A percentile compares a stretch with the other conserved stretches of the same genome.
Conservation (phyloP, 345 rosid genomes). For the Brassica carinata region DNA sequence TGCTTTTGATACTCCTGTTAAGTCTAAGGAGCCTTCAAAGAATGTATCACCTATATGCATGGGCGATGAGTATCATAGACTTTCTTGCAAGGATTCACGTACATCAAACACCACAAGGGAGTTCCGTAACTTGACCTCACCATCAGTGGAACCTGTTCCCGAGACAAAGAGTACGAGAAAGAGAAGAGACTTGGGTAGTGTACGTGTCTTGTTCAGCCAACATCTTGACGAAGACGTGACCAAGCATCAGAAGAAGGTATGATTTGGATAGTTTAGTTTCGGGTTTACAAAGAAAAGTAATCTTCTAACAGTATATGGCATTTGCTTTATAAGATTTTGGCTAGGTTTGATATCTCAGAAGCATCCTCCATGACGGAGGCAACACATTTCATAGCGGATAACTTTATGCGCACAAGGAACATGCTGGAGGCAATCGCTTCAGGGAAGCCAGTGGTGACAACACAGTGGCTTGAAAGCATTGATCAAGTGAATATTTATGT, state of each 20-base stretch:
- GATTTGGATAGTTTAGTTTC: slow-evolving; percentile 1
- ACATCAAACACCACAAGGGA: slow-evolving; percentile 51
- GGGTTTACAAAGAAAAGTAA: neutral
- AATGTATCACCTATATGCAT: slow-evolving; percentile 78
- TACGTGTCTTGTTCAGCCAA: slow-evolving; percentile 78
- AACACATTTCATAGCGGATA: slow-evolving; percentile 77
- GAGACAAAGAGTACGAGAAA: slow-evolving; percentile 59
- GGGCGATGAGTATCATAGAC: slow-evolving; percentile 66
- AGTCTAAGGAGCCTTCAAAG: slow-evolving; percentile 46
- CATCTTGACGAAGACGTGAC: slow-evolving; percentile 78
- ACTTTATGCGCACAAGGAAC: slow-evolving; percentile 81
- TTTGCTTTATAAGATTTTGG: slow-evolving; percentile 56
- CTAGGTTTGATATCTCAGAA: slow-evolving; percentile 59
- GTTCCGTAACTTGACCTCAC: slow-evolving; percentile 49
- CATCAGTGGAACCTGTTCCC: slow-evolving; percentile 44
- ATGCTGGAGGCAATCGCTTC: slow-evolving; percentile 87
- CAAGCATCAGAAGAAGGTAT: slow-evolving; percentile 85
- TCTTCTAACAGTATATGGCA: slow-evolving; percentile 24
- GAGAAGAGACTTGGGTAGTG: slow-evolving; percentile 70
- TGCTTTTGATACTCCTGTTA: slow-evolving; percentile 38
- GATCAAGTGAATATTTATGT: slow-evolving; percentile 64
- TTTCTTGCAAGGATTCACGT: slow-evolving; percentile 60
- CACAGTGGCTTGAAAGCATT: slow-evolving; percentile 78
- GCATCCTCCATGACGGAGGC: slow-evolving; percentile 71
- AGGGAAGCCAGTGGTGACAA: slow-evolving; percentile 82